phyloP scores from a whole-genome alignment of 768 basidiomycete genomes.

The Xerocomus potaroensis region DNA sequence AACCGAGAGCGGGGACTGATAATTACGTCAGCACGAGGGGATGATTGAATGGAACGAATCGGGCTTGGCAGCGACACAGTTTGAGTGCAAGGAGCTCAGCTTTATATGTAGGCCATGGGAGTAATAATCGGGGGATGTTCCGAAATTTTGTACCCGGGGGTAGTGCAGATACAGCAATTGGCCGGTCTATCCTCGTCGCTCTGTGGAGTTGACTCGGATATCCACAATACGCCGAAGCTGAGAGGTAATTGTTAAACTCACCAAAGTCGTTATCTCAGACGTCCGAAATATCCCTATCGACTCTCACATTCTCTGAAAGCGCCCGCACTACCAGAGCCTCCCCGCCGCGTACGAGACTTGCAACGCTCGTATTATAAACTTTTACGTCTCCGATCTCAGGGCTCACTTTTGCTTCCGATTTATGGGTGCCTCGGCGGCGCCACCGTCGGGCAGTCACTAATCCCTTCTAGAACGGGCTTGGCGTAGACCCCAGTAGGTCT shows the following conservation, averaged over 20 bases:
- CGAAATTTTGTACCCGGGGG: neutral
- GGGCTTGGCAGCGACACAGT: neutral
- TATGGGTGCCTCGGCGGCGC: neutral
- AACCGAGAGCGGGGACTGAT: neutral
- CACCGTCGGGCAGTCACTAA: neutral
- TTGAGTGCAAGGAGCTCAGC: neutral
- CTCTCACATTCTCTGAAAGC: too few relatives aligned
- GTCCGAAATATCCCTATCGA: neutral
- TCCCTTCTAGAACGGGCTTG: neutral
- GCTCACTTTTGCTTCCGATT: too few relatives aligned
- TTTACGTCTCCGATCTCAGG: constrained; percentile 1
- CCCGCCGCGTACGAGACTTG: constrained; percentile 5
- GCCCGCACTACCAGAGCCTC: neutral
- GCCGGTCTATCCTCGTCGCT: constrained; percentile 11
- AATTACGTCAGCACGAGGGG: constrained; percentile 18
- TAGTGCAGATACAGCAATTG: constrained; percentile 1
- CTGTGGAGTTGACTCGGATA: constrained; percentile 10
- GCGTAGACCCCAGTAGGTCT: neutral
- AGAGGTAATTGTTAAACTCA: too few relatives aligned
- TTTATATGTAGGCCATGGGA: constrained; percentile 11
- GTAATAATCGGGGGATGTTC: neutral
- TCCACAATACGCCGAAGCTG: too few relatives aligned
- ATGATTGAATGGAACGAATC: neutral
- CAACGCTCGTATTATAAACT: neutral
- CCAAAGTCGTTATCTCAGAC: too few relatives aligned